Evolutionary conservation across 805 yeast genomes (phyloP).

Genomic region (Candida ovalis): DNA sequence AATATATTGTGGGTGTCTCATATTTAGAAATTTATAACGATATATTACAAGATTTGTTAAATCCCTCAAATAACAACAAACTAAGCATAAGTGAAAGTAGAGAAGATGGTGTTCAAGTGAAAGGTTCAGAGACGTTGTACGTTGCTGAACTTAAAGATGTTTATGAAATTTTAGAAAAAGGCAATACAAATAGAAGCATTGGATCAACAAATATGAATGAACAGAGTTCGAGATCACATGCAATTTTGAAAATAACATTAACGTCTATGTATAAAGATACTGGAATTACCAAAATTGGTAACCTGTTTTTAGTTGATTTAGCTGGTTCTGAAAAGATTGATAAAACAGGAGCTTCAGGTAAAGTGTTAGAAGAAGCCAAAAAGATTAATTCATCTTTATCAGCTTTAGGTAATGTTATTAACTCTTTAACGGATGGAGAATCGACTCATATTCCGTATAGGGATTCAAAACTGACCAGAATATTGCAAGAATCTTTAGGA

Average conservation of each 20-base stretch:
- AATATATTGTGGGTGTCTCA: constrained; percentile 64
- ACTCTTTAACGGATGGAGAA: constrained; percentile 68
- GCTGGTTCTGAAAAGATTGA: constrained; percentile 85
- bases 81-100: constrained; percentile 62
- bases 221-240: constrained; percentile 76
- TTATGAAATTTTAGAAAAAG: constrained; percentile 52
- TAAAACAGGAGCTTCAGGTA: constrained; percentile 74
- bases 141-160: constrained; percentile 60
- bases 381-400: constrained; percentile 77
- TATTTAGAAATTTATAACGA: constrained; percentile 84
- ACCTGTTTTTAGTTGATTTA: constrained; percentile 71
- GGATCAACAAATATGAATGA: constrained; percentile 67
- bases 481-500: constrained; percentile 75
- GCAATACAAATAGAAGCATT: constrained; percentile 51
- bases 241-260: constrained; percentile 67
- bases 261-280: constrained; percentile 52
- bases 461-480: constrained; percentile 74
- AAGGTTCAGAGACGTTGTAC: constrained; percentile 60
- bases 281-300: constrained; percentile 60
- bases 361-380: constrained; percentile 75
- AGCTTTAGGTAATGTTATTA: constrained; percentile 76
- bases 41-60: constrained; percentile 64
- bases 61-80: constrained; percentile 34
- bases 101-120: constrained; percentile 62
- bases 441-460: constrained; percentile 68